Percentiles rank a stretch among this genome's conserved stretches.
phyloP scores from a whole-genome alignment of 176 grass and related monocot genomes.

The Triticum urartu region DNA sequence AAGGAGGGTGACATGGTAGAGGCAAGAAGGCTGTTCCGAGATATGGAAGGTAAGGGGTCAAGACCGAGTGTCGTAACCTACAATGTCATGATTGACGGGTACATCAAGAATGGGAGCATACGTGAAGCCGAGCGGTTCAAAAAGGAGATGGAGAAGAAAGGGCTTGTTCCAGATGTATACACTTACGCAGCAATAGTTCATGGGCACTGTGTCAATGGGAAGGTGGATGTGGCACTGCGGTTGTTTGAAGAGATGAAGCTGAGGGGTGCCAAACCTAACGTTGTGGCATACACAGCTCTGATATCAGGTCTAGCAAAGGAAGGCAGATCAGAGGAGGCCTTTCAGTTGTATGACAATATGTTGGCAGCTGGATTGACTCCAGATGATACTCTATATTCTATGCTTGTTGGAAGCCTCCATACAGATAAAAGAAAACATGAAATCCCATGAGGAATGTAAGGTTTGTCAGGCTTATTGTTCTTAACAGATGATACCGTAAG shows the following conservation, averaged over 20 bases:
- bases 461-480: slow-evolving; percentile 2
- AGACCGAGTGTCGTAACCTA: slow-evolving; percentile 58
- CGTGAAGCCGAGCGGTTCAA: slow-evolving; percentile 74
- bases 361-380: slow-evolving; percentile 60
- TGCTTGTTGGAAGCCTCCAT: slow-evolving; percentile 78
- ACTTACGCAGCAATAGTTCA: slow-evolving; percentile 80
- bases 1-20: slow-evolving; percentile 90
- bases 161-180: slow-evolving; percentile 65
- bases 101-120: slow-evolving; percentile 70
- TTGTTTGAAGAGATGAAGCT: slow-evolving; percentile 79
- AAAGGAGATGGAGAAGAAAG: slow-evolving; percentile 93
- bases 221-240: slow-evolving; percentile 62
- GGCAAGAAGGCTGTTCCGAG: slow-evolving; percentile 69
- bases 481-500: not conserved
- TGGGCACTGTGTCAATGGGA: slow-evolving; percentile 69
- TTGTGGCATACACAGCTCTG: slow-evolving; percentile 71
- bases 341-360: slow-evolving; percentile 74
- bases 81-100: slow-evolving; percentile 86
- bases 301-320: slow-evolving; percentile 79
- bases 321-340: slow-evolving; percentile 79
- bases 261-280: slow-evolving; percentile 49
- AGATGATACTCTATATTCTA: slow-evolving; percentile 69
- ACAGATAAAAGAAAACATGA: slow-evolving; percentile 16
- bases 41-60: slow-evolving; percentile 56
- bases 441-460: slow-evolving; percentile 15